phyloP scores from a whole-genome alignment of 495 filamentous ascomycete genomes.

The Penicillium ochrochloron region DNA sequence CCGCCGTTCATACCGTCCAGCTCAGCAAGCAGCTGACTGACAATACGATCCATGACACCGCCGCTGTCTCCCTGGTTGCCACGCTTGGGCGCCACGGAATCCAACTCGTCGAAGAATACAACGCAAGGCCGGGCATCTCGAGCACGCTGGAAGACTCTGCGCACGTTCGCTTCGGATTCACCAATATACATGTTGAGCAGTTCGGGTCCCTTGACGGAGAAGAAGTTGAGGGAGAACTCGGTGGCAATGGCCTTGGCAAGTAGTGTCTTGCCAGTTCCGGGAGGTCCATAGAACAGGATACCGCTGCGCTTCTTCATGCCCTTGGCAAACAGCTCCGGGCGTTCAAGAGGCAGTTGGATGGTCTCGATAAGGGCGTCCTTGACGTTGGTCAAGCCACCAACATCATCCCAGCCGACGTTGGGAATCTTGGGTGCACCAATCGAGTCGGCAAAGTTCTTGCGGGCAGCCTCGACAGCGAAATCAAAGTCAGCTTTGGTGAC shows the following conservation, averaged over 20 bases:
- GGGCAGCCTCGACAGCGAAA: constrained; percentile 85
- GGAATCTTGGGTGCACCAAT: constrained; percentile 99
- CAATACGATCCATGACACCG: constrained; percentile 98
- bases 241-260: constrained; percentile 98
- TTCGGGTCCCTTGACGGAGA: constrained; percentile 97
- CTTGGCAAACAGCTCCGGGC: constrained; percentile 94
- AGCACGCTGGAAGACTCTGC: constrained; percentile 92
- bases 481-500: constrained; percentile 90
- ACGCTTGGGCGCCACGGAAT: constrained; percentile 95
- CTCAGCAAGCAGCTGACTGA: constrained; percentile 92
- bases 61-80: constrained; percentile 98
- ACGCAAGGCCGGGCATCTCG: constrained; percentile 96
- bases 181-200: constrained; percentile 99
- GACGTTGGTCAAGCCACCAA: constrained; percentile 89
- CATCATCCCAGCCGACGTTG: constrained; percentile 95
- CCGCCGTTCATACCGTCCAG: constrained; percentile 97
- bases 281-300: constrained; percentile 97
- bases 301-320: constrained; percentile 99
- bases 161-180: constrained; percentile 96
- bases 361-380: constrained; percentile 97
- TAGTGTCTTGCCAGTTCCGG: constrained; percentile 95
- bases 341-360: constrained; percentile 89
- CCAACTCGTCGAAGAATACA: constrained; percentile 98
- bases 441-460: constrained; percentile 96
- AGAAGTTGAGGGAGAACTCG: constrained; percentile 98